Conservation (phyloP, 306 rosid species). For the Rosa rugosa region DNA sequence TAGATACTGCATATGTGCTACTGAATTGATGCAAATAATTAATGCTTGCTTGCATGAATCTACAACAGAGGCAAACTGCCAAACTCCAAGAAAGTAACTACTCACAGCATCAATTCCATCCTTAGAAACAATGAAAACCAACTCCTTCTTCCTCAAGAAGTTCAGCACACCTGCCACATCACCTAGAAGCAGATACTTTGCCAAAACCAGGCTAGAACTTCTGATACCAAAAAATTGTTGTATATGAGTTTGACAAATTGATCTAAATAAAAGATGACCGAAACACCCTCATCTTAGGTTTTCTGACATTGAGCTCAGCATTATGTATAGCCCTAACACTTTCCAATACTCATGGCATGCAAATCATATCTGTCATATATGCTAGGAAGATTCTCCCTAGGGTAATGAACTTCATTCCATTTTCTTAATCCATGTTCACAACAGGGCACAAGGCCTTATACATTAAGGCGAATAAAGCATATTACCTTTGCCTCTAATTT, state of each 20-base stretch:
- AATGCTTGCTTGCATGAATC: slow-evolving; percentile 31
- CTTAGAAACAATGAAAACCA: slow-evolving; percentile 47
- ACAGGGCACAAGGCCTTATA: background rate
- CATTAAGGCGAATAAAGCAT: background rate
- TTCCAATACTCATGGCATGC: too few species aligned
- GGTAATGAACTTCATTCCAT: background rate
- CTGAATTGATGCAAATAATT: too few species aligned
- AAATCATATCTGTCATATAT: background rate
- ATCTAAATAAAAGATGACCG: background rate
- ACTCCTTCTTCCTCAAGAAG: too few species aligned
- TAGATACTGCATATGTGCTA: too few species aligned
- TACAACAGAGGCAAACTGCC: slow-evolving; percentile 51
- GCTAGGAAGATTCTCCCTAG: background rate
- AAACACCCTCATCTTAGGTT: background rate
- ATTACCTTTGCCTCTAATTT: slow-evolving; percentile 73
- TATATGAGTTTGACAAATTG: too few species aligned
- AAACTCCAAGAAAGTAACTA: slow-evolving; percentile 74
- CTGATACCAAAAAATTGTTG: too few species aligned
- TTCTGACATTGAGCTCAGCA: too few species aligned
- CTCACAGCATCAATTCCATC: slow-evolving; percentile 66
- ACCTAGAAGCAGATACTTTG: too few species aligned
- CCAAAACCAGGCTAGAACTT: too few species aligned
- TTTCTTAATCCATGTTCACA: background rate
- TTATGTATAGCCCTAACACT: too few species aligned
- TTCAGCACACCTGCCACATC: too few species aligned